These are phyloP conservation scores for Lachnellula hyalina DNA, from an alignment of 2,329 filamentous ascomycete species.

Conservation along the genomic window DNA sequence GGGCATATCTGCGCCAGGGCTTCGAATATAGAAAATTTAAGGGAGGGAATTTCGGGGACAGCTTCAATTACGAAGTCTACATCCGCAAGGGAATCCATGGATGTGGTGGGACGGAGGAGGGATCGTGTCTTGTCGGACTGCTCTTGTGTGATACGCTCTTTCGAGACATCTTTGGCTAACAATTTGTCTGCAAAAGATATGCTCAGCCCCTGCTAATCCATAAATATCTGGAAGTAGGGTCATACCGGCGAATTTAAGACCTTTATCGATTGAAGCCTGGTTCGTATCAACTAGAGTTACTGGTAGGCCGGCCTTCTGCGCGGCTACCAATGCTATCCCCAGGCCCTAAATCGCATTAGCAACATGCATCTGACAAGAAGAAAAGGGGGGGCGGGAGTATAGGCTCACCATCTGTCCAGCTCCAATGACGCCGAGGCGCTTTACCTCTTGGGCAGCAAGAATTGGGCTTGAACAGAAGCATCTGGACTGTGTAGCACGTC, in stretches of 20 bases:
- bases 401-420: constrained; percentile 88
- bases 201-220: background rate
- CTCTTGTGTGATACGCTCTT: constrained; percentile 76
- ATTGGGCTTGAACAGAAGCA: constrained; percentile 65
- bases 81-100: constrained; percentile 70
- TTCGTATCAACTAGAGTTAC: constrained; percentile 83
- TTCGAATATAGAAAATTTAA: constrained; percentile 85
- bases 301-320: constrained; percentile 74
- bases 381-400: background rate
- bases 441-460: constrained; percentile 65
- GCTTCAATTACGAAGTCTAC: constrained; percentile 98
- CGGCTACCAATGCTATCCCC: constrained; percentile 91
- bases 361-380: background rate
- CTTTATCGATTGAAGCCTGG: constrained; percentile 80
- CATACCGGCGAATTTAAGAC: constrained; percentile 79
- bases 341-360: constrained; percentile 59
- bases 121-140: constrained; percentile 69
- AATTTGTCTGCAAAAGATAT: constrained; percentile 66
- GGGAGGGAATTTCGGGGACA: constrained; percentile 81
- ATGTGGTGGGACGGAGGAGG: constrained; percentile 64
- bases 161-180: constrained; percentile 85
- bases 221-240: background rate
- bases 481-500: constrained; percentile 32
- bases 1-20: constrained; percentile 77
- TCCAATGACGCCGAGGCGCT: constrained; percentile 84